A percentile compares a stretch with the other conserved stretches of the same genome.
phyloP scores from a whole-genome alignment of 164 flowering plant species.

The Protea cynaroides region DNA sequence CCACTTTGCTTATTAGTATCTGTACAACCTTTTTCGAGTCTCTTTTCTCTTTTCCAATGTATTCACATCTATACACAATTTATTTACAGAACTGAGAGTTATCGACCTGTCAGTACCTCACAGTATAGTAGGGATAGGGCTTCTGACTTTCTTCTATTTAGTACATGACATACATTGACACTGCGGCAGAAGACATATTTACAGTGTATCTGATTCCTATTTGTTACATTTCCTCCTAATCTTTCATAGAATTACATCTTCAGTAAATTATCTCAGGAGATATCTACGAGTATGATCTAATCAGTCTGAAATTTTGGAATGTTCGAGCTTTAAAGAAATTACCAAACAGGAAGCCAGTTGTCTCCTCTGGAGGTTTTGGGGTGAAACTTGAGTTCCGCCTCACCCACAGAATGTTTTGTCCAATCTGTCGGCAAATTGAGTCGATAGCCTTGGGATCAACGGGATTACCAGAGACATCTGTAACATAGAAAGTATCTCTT shows the following conservation, averaged over 20 bases:
- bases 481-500: constrained; percentile 65
- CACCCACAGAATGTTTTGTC: constrained; percentile 47
- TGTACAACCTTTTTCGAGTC: too few species aligned
- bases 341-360: constrained; percentile 55
- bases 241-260: background rate
- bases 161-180: background rate
- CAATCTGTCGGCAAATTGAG: constrained; percentile 58
- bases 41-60: background rate
- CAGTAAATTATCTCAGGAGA: background rate
- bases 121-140: constrained; percentile 10
- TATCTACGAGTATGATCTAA: constrained; percentile 46
- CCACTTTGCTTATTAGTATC: too few species aligned
- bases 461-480: constrained; percentile 72
- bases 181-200: constrained; percentile 6
- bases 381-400: constrained; percentile 29
- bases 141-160: constrained; percentile 7
- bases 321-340: constrained; percentile 52
- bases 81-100: constrained; percentile 9
- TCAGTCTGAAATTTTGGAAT: constrained; percentile 41
- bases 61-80: constrained; percentile 10
- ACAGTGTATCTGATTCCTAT: constrained; percentile 4
- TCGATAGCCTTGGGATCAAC: constrained; percentile 66
- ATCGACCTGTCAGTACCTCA: constrained; percentile 7
- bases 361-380: constrained; percentile 36
- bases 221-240: background rate